Percentiles rank a stretch among this genome's conserved stretches.
phyloP scores from a whole-genome alignment of 345 rosid genomes.

The Hirschfeldia incana region DNA sequence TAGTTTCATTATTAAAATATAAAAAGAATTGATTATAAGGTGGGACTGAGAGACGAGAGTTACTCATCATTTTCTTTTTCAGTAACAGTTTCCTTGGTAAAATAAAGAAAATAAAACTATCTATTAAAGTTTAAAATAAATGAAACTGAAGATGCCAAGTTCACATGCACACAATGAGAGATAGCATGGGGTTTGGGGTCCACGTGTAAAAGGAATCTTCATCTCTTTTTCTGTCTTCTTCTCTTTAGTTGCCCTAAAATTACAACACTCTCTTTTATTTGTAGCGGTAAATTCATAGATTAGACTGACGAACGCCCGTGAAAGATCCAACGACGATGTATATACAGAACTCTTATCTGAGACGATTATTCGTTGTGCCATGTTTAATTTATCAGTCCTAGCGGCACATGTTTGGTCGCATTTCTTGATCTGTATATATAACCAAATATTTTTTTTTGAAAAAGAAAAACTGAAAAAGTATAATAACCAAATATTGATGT shows the following conservation, averaged over 20 bases:
- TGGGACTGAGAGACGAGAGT: conserved; percentile 36
- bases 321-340: conserved; percentile 28
- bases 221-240: conserved; percentile 8
- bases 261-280: conserved; percentile 9
- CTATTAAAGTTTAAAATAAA: neutral
- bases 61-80: conserved; percentile 43
- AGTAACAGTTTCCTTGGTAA: conserved; percentile 40
- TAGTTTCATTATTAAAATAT: conserved; percentile 20
- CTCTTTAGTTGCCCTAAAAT: conserved; percentile 37
- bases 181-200: conserved; percentile 39
- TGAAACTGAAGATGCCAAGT: conserved; percentile 32
- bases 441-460: neutral
- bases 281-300: conserved; percentile 11
- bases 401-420: conserved; percentile 42
- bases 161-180: conserved; percentile 45
- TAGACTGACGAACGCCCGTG: conserved; percentile 8
- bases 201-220: conserved; percentile 43
- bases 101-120: conserved; percentile 12
- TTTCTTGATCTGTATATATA: conserved; percentile 17
- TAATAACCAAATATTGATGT: conserved; percentile 12
- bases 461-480: too few relatives aligned
- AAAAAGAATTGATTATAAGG: conserved; percentile 2
- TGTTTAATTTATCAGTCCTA: conserved; percentile 20
- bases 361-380: neutral
- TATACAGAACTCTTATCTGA: neutral